Percentiles rank a stretch among this genome's conserved stretches.
Conservation (phyloP, 2,329 filamentous ascomycete species). For the Seiridium unicorne region DNA sequence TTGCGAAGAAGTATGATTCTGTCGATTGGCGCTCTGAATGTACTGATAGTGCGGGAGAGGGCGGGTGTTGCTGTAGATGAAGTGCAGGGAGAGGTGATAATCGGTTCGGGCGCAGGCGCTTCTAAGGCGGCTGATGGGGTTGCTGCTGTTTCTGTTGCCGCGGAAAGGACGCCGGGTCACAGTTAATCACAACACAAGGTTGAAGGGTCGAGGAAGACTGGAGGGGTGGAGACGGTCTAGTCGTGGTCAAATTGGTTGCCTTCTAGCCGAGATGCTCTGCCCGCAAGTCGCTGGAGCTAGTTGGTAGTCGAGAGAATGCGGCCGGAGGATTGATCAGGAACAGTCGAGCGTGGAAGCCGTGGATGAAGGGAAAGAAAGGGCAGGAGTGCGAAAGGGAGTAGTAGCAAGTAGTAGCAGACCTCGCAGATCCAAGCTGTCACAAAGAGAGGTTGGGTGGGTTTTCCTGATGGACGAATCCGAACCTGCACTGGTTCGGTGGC, state of each 20-base stretch:
- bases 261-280: neutral
- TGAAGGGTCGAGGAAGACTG: neutral
- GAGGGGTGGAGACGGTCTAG: neutral
- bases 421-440: neutral
- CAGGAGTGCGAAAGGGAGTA: neutral
- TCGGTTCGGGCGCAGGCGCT: neutral
- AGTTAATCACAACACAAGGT: conserved; percentile 1
- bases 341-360: too few species aligned
- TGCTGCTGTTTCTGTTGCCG: conserved; percentile 3
- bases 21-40: neutral
- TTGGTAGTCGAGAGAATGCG: too few species aligned
- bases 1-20: neutral
- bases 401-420: neutral
- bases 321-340: too few species aligned
- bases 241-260: neutral
- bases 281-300: too few species aligned
- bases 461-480: neutral
- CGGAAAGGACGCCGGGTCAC: neutral
- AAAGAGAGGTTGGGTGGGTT: neutral
- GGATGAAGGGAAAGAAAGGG: neutral
- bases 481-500: neutral
- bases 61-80: neutral
- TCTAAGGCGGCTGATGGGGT: neutral
- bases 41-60: too few species aligned
- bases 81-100: neutral